Base-by-base conservation (phyloP, 345 rosid species). In the Citropsis articulata region DNA sequence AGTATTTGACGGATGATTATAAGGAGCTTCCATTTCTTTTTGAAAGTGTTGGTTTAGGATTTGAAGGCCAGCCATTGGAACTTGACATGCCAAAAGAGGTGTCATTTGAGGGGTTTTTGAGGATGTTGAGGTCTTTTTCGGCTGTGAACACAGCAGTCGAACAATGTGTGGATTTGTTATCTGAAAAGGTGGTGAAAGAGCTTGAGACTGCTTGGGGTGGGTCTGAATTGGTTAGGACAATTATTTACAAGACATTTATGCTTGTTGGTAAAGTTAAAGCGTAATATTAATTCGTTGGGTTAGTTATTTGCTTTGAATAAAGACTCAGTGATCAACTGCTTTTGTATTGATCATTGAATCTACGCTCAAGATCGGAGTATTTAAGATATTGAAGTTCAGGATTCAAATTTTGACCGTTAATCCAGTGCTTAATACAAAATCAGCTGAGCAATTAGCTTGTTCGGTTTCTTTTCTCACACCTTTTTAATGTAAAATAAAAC, bases 191-290 rank as follows among this genome's bases (percentile, higher is more conserved):
- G 19, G 86, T 89, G 3, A 84, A 72, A 69, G 93, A 87, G 62
- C 74, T 93, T 14, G 86, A 84, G 84, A 73, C 8, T 66, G 94
- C 92, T 45, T 89, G 92, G 92, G 95, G 93, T 24, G 91, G 93
- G 6, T 12, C 82, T 14, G 28, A 67, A n/a, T 68, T 82, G 83
- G 89, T 88, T 6, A 81, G 90, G 74, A 71, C 85, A 31, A 68
- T 89, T 1, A 79, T 31, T 4, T 85, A 75, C 73, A 90, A 91
- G 86, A 85, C 88, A 36, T 90, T 86, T 69, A 85, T 91, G 94
- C 90, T 88, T 21, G 91, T 86, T 0, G 94, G 98, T 25, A 86
- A 81, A 53, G 86, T 84, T 13, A 82, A 74, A 74, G 19, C n/a
- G 38, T 81, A 70, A 77, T 27, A 9, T n/a, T n/a, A 27, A 12